Base-by-base conservation (phyloP, 352 stramenopile species). In the Elongisporangium undulatum region DNA sequence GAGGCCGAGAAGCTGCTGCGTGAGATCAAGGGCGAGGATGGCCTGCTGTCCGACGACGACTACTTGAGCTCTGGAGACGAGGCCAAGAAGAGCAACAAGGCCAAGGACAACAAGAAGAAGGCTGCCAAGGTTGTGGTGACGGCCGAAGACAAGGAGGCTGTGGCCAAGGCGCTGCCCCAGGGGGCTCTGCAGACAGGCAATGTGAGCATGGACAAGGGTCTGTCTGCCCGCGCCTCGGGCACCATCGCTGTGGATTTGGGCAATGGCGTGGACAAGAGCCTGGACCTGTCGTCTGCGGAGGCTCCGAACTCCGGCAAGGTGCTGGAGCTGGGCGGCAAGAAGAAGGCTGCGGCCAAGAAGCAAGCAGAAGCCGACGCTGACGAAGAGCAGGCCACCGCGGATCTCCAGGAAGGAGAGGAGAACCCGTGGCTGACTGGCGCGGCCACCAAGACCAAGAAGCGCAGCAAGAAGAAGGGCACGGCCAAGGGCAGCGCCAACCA, bases 1-100 rank as follows among this genome's bases (percentile, higher is more conserved):
- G 96, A 99, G 66, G 95, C 96, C 0, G 85, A 98, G 56, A 83
- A 90, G 66, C 74, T 99, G 38, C 76, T 99, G 50, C 72, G 80
- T 21, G 96, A 99, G 79, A 87, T 99, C 19, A 89, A 91, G 26
- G 88, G 96, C 51, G 79, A 97, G 19, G 72, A 85, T 12, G 72
- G 63, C 0, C 55, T 92, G 24, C 53, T 89, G 7, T 92, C 81
- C 15, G 81, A 94, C 8, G 71, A 77, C 20, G 66, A 91, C 51
- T 69, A 75, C 48, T 24, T 75, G 10, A 83, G 64, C 68, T 82
- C 75, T 5, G 66, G 63, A 20, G 82, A 86, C 38, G 69, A 87
- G 49, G 23, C 54, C 16, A 66, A 68, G 56, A 70, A 70, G 50
- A 60, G 19, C 26, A 77, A 66, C 22, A 69, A 59, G 60, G n/a